These are phyloP conservation scores for Herpetospermum pedunculosum DNA, from an alignment of 306 rosid genomes.

Conservation along the genomic window DNA sequence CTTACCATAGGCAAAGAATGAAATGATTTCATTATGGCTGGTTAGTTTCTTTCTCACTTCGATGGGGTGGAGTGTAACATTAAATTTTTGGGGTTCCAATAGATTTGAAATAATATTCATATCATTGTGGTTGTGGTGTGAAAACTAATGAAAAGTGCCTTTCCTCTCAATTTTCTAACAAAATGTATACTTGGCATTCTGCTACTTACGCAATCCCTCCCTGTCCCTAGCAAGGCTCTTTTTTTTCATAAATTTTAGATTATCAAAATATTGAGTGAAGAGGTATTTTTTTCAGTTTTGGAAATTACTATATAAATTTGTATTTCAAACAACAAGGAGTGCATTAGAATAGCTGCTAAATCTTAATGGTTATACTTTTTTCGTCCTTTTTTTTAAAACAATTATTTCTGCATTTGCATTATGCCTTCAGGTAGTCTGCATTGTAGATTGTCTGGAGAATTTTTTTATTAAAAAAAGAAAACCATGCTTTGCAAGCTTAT, in stretches of 20 bases:
- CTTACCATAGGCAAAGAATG: not conserved
- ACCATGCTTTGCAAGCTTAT: not conserved
- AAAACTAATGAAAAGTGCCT: not conserved
- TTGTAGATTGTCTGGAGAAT: not conserved
- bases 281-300: not conserved
- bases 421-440: not conserved
- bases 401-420: not conserved
- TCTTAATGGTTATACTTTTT: not conserved
- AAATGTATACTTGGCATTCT: not conserved
- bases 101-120: not conserved
- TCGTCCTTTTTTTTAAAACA: not conserved
- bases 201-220: not conserved
- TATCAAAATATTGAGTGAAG: not conserved
- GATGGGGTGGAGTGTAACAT: not conserved
- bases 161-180: not conserved
- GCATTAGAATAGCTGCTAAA: not conserved
- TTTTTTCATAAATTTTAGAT: not conserved
- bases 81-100: not conserved
- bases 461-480: not conserved
- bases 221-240: not conserved
- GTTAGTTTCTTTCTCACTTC: not conserved
- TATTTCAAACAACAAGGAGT: not conserved
- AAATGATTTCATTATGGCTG: not conserved
- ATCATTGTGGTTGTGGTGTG: not conserved
- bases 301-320: not conserved